These are phyloP conservation scores for Ceratocystis lukuohia DNA, from an alignment of 2,329 filamentous ascomycete genomes.

Conservation along the genomic window DNA sequence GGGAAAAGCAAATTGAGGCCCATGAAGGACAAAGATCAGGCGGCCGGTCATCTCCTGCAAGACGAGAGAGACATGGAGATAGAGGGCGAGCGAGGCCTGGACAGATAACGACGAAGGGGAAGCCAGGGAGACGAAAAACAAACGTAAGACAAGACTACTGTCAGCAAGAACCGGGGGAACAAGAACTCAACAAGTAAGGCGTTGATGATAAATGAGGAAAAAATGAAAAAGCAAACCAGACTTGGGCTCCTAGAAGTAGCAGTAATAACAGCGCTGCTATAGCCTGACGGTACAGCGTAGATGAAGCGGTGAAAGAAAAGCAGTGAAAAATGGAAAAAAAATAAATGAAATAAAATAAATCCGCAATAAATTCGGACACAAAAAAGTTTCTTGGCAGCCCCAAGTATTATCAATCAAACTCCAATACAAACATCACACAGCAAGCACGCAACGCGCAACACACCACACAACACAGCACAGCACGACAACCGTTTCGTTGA, in stretches of 20 bases:
- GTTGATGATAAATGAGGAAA: background rate
- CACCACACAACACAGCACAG: too few species aligned
- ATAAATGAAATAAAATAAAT: background rate
- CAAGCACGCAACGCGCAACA: background rate
- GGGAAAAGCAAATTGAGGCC: slow-evolving; percentile 8
- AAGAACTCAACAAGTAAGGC: background rate
- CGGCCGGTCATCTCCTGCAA: background rate
- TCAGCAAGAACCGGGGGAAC: background rate
- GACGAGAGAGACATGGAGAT: background rate
- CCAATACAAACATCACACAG: background rate
- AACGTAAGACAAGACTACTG: background rate
- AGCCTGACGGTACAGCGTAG: background rate
- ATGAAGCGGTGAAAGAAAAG: background rate
- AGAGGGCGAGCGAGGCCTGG: background rate
- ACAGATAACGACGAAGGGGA: background rate
- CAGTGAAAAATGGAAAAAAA: background rate
- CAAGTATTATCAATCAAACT: background rate
- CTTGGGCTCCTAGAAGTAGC: background rate
- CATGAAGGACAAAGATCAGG: background rate
- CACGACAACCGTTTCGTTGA: too few species aligned
- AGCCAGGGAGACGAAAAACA: background rate
- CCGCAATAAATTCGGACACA: background rate
- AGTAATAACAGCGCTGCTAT: background rate
- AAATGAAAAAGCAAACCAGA: background rate
- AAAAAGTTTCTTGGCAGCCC: background rate